Evolutionary conservation across 1,284 basidiomycete species (phyloP), one percentile per base, ranked within the genome.

Genomic region (Salmacisia buchloeana): DNA sequence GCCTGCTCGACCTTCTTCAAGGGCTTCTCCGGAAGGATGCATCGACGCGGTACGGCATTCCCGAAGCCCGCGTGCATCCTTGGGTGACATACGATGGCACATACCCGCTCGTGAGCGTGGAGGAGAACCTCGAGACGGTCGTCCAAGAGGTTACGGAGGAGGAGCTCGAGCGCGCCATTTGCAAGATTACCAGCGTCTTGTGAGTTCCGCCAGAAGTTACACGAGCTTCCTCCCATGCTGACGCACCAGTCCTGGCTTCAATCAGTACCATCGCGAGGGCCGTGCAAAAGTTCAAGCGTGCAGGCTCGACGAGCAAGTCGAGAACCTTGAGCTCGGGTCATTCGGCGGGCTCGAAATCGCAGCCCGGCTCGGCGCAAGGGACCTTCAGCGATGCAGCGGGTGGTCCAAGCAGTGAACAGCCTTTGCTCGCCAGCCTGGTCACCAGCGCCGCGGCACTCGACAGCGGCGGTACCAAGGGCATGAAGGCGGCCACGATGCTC

Each of bases 141-240:
- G 75, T 77, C 3, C 54, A 60, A 13, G 76, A 77, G 49, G 67
- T 79, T 57, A 78, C 77, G 2, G 76, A 78, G 33, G 75, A 79
- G 60, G 77, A 79, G 38, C 59, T 79, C 61, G 70, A 76, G 54
- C 63, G 68, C 31, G 75, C 76, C 58, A 77, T 79, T 41, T 71
- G 70, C 64, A 69, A 70, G 56, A 77, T 76, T 45, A 69, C 70
- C 41, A 77, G 77, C 60, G 69, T 79, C 58, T 79, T 79, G 62
- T 63, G 58, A 60, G 62, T 36, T 15, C 35, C 35, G 35, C 15
- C 15, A 15, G 35, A 15, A 25, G n/a, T 23, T 5, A 1, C 18
- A 29, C 60, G 18, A 25, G 2, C 49, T 18, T 49, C 7, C 49
- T 25, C 57, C 45, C 23, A 34, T 12, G 31, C 41, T 39, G 18